phyloP scores from a whole-genome alignment of 345 rosid genomes.

The Anastatica hierochuntica region DNA sequence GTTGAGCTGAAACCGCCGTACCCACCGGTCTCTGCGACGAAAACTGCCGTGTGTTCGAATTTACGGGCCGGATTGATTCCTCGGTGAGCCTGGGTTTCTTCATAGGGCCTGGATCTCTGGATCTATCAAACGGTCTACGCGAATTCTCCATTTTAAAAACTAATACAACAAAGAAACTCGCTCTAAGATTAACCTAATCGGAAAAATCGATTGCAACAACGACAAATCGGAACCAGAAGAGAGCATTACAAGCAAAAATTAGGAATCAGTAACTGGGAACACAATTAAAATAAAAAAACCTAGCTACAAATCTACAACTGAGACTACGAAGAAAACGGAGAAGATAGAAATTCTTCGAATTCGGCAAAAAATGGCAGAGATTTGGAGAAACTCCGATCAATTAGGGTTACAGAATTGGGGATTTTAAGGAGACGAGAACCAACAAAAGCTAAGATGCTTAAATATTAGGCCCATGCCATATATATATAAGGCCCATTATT shows the following conservation, averaged over 20 bases:
- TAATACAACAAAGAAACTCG: slow-evolving; percentile 8
- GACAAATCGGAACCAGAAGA: slow-evolving; percentile 9
- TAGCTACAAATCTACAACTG: slow-evolving; percentile 13
- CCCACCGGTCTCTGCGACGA: slow-evolving; percentile 32
- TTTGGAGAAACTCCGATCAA: slow-evolving; percentile 22
- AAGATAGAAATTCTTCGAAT: slow-evolving; percentile 4
- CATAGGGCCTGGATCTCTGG: slow-evolving; percentile 46
- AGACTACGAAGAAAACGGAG: neutral
- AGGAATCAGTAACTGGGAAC: slow-evolving; percentile 6
- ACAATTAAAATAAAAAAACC: neutral
- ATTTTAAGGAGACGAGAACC: slow-evolving; percentile 17
- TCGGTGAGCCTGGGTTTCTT: slow-evolving; percentile 66
- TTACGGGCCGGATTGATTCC: slow-evolving; percentile 31
- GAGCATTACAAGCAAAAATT: slow-evolving; percentile 2
- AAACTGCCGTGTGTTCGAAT: slow-evolving; percentile 35
- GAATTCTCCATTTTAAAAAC: slow-evolving; percentile 55
- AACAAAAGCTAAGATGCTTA: neutral
- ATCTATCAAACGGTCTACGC: slow-evolving; percentile 80
- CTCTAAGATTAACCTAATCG: slow-evolving; percentile 6
- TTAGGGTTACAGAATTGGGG: slow-evolving; percentile 28
- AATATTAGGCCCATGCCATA: neutral
- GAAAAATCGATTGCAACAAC: slow-evolving; percentile 10
- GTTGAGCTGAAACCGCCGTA: neutral
- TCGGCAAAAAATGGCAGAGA: slow-evolving; percentile 22
- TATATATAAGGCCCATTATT: neutral